Conservation (phyloP, 2,329 filamentous ascomycete species). For the Fusarium vanettenii region DNA sequence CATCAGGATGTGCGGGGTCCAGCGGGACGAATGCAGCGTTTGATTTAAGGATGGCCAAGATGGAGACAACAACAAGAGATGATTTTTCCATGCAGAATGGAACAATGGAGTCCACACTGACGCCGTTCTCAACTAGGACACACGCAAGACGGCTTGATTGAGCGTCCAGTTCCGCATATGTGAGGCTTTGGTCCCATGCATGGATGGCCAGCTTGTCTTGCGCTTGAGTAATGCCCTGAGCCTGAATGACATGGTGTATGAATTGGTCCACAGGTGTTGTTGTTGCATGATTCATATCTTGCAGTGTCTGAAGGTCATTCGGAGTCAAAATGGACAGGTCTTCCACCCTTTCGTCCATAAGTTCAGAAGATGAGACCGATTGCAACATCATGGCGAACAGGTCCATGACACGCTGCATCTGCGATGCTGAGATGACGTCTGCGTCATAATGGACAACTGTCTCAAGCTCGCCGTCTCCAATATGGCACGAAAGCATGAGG, state of each 20-base stretch:
- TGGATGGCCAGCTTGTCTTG: constrained; percentile 39
- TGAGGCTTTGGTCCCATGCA: constrained; percentile 56
- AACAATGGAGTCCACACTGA: neutral
- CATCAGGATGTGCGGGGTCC: constrained; percentile 5
- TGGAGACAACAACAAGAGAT: neutral
- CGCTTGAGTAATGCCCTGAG: neutral
- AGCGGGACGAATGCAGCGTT: constrained; percentile 20
- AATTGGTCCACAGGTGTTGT: neutral
- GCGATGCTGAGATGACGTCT: constrained; percentile 4
- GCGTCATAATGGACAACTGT: constrained; percentile 36
- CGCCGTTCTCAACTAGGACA: neutral
- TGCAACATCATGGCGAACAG: constrained; percentile 27
- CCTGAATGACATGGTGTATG: constrained; percentile 11
- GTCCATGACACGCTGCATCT: constrained; percentile 33
- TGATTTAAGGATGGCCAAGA: constrained; percentile 15
- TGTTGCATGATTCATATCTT: neutral
- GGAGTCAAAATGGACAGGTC: constrained; percentile 3
- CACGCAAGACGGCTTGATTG: neutral
- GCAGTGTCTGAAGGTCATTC: constrained; percentile 2
- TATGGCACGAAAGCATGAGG: constrained; percentile 39
- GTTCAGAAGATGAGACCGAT: neutral
- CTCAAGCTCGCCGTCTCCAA: constrained; percentile 24
- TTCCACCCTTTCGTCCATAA: neutral
- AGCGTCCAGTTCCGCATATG: constrained; percentile 51
- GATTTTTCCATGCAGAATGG: constrained; percentile 33